phyloP scores from a whole-genome alignment of 192 early-diverging fungal genomes.

The Jimgerdemannia flammicorona region DNA sequence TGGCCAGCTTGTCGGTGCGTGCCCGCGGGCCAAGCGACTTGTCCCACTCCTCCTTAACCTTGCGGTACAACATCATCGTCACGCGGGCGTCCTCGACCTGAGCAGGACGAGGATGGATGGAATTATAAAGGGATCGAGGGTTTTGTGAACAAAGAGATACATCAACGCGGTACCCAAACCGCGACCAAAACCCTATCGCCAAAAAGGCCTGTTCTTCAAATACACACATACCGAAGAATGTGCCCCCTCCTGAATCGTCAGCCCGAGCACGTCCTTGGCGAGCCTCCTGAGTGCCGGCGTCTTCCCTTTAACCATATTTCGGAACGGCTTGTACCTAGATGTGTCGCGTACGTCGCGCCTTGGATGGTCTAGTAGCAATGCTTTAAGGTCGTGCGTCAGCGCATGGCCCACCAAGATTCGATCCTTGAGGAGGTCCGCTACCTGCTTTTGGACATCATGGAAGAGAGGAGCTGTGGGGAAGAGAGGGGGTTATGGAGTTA shows the following conservation, averaged over 20 bases:
- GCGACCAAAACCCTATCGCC: neutral
- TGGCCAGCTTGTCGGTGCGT: neutral
- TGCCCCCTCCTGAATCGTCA: constrained; percentile 82
- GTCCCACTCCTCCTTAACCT: constrained; percentile 85
- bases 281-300: constrained; percentile 72
- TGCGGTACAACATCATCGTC: constrained; percentile 86
- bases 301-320: constrained; percentile 56
- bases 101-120: too few relatives aligned
- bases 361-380: constrained; percentile 81
- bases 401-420: constrained; percentile 91
- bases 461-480: constrained; percentile 57
- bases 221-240: constrained; percentile 73
- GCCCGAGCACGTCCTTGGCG: constrained; percentile 66
- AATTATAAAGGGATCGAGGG: too few relatives aligned
- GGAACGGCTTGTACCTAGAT: constrained; percentile 70
- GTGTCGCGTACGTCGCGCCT: constrained; percentile 79
- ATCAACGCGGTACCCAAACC: too few relatives aligned
- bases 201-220: neutral
- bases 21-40: constrained; percentile 34
- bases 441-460: constrained; percentile 72
- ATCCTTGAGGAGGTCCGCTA: constrained; percentile 80
- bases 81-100: constrained; percentile 83
- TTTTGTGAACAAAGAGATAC: too few relatives aligned
- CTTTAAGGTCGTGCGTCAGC: constrained; percentile 82
- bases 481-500: neutral